phyloP scores from a whole-genome alignment of 2,329 filamentous ascomycete genomes.

The Cytospora schulzeri region DNA sequence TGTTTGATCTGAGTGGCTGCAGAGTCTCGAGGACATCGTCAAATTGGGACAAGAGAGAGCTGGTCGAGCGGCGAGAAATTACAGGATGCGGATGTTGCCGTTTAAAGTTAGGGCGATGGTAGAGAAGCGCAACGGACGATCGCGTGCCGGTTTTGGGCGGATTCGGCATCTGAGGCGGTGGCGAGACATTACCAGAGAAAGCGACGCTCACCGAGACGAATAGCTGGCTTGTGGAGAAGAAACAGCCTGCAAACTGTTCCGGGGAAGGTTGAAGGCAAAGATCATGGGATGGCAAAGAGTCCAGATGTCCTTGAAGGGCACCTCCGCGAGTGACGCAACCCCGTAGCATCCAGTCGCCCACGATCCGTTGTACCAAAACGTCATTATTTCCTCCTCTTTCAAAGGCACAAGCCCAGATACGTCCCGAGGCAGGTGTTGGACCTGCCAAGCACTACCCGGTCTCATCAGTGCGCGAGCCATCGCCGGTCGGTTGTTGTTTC shows the following conservation, averaged over 20 bases:
- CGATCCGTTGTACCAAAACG: not conserved
- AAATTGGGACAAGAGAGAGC: not conserved
- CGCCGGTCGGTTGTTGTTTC: not conserved
- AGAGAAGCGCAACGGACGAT: not conserved
- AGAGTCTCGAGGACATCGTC: not conserved
- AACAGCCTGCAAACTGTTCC: not conserved
- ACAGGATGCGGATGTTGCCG: not conserved
- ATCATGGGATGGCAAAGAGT: not conserved
- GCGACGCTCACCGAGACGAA: not conserved
- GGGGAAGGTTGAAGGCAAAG: not conserved
- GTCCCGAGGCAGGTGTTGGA: not conserved
- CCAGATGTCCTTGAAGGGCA: not conserved
- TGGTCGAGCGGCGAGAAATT: not conserved
- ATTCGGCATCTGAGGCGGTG: not conserved
- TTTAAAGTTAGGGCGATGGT: not conserved
- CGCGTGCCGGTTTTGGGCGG: not conserved
- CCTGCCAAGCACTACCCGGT: not conserved
- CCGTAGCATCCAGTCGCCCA: not conserved
- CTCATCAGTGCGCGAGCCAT: slow-evolving; percentile 4
- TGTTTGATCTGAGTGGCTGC: not conserved
- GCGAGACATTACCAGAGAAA: not conserved
- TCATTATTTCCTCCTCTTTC: slow-evolving; percentile 11
- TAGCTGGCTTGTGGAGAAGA: not conserved
- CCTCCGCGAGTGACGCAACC: not conserved
- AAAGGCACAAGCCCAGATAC: not conserved